Base-by-base conservation (phyloP, 106 monocot genomes). In the Cymbidium sinense region DNA sequence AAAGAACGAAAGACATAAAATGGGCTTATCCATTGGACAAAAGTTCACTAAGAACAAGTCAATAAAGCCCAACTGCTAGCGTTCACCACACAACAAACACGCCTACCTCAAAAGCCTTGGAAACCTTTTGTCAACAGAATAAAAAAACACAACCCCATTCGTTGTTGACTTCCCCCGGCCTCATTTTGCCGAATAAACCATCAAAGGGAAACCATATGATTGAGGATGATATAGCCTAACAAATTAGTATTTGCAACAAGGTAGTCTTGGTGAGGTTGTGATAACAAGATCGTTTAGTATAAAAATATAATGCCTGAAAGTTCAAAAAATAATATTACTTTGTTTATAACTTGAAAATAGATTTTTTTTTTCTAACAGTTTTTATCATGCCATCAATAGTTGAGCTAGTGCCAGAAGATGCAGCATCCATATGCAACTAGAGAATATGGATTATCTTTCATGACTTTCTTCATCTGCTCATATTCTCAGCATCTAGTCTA, bases 291-390 rank as follows among this genome's bases (percentile, higher is more conserved):
- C 58, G 4, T 55, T 21, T n/a, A 20, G 21, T 58, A 58, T 58
- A 23, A 58, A 58, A 58, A 58, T 8, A 58, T 58, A 67, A 30
- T 67, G 30, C 67, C 67, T 67, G 67, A 33, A 28, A 67, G 61
- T 23, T 62, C 61, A 27, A 62, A 62, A 27, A 23, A 21, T 23
- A 23, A 27, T 62, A 62, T 21, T 23, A n/a, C 10, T 27, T 62
- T 8, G 23, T 27, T 62, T 62, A 62, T 23, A 62, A 62, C 7
- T 7, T 23, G 12, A n/a, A 27, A 23, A 27, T 47, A 15, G 47
- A 47, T 47, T 47, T 47, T 13, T 47, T 13, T 47, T 47, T 47
- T 2, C 13, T 2, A 11, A 41, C 6, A 13, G 13, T 47, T 47
- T 47, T 47, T 47, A 47, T 47, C 47, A 47, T 47, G 47, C 13